Evolutionary conservation across 129 eudicot species (phyloP), one percentile per base, ranked within the genome.

Genomic region (Dittrichia graveolens): DNA sequence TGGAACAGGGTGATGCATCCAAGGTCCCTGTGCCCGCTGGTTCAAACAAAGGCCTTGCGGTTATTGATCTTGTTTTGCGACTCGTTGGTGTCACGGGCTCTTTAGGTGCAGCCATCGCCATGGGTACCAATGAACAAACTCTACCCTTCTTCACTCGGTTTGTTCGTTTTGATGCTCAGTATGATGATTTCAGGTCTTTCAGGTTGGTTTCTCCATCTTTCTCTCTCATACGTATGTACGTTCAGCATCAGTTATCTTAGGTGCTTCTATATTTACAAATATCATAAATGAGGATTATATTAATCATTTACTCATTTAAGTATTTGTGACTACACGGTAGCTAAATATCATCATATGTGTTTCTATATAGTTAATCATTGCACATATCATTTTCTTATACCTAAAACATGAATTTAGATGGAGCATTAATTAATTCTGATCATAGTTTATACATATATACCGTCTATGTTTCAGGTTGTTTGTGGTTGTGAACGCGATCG

Each of bases 101-200:
- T 16, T 64, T 90, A 71, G 96, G 79, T 48, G 88, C 92, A 53
- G 88, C 98, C 7, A 53, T 85, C 10, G 90, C 90, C 40, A 89
- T 87, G 98, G 98, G 92, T 15, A 89, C 95, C 34, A 87, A 92
- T 34, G 62, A 80, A 60, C 74, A 93, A 79, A 80, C 96, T 4
- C 89, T 89, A 69, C 95, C 98, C 0, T 87, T 93, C 70, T 85
- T 82, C 76, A 83, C 88, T 13, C 87, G 83, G 62, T 73, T 83
- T 64, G 71, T 85, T 39, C 57, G 57, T 3, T 87, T 87, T 61
- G 24, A 52, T 5, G 98, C 96, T 41, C 68, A 85, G 67, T 93
- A 87, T 42, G 80, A 84, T 55, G 98, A 93, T 72, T 75, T 93
- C 48, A 87, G 86, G 6, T 66, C 95, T 34, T 83, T 93, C 68